Evolutionary conservation across 352 stramenopile species (phyloP), one percentile per base, ranked within the genome.

Genomic region (Globisporangium viniferum): DNA sequence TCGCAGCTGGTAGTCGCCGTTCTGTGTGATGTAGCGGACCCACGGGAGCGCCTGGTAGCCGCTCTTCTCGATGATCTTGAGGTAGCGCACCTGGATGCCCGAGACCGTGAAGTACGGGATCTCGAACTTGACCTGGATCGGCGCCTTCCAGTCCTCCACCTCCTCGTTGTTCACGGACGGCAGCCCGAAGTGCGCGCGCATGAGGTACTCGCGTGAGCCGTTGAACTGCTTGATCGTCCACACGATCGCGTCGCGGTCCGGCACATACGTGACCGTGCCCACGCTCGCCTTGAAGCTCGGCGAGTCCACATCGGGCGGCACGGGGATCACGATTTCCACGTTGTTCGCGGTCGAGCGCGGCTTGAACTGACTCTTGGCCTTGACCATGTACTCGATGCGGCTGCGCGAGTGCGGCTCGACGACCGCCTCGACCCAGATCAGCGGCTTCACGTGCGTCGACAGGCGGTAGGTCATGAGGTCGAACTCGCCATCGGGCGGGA

Each of bases 141-240:
- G 92, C 29, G 88, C 86, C 73, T 96, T 97, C 91, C 91, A 97
- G 74, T 94, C 90, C 51, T 94, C 90, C 55, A 78, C 85, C 6
- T 90, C 83, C 24, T 83, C 75, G 68, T 94, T 90, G 71, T 94
- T 97, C 63, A 99, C 98, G 66, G 92, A 98, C 6, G 98, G 98
- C 20, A 99, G 79, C 41, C 97, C 98, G 81, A 99, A 99, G 73
- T 99, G 97, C 10, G 98, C 98, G 57, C 98, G 88, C 98, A 99
- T 99, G n/a, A 99, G 83, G 74, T 99, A 99, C 82, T 99, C 98
- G 62, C 96, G 83, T 62, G 93, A 90, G 15, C 97, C 97, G 73
- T 99, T 98, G 76, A 99, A 99, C 83, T 99, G 97, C 81, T 99
- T 99, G 73, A 99, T 99, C 12, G 84, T 98, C 98, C 98, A 99